phyloP scores from a whole-genome alignment of 2,329 filamentous ascomycete species.

The Meredithiella fracta region DNA sequence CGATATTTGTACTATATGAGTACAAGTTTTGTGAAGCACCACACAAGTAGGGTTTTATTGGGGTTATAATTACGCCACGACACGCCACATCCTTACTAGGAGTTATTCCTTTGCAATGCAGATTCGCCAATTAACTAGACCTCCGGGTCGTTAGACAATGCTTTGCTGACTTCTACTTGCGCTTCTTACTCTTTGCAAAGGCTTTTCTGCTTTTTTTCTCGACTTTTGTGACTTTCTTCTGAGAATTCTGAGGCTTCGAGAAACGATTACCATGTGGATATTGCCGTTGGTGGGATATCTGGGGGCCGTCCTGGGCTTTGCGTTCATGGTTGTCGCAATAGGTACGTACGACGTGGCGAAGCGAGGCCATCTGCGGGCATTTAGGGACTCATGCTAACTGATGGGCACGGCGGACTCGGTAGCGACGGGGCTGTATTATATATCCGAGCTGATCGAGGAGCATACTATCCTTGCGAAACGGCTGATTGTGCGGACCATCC shows the following conservation, averaged over 20 bases:
- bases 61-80: too few species aligned
- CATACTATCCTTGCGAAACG: constrained; percentile 86
- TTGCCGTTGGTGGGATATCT: constrained; percentile 80
- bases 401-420: too few species aligned
- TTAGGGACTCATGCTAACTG: too few species aligned
- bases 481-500: constrained; percentile 72
- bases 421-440: constrained; percentile 94
- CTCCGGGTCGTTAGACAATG: too few species aligned
- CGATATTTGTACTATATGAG: too few species aligned
- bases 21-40: too few species aligned
- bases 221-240: background rate
- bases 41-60: too few species aligned
- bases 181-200: background rate
- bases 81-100: too few species aligned
- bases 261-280: constrained; percentile 63
- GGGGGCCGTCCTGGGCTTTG: constrained; percentile 76
- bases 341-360: too few species aligned
- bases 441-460: constrained; percentile 94
- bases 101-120: too few species aligned
- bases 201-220: background rate
- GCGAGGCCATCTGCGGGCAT: too few species aligned
- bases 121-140: too few species aligned
- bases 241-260: background rate
- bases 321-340: constrained; percentile 86
- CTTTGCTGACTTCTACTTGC: background rate